Base-by-base conservation (phyloP, 2,329 filamentous ascomycete species). In the Lachnellula subtilissima region DNA sequence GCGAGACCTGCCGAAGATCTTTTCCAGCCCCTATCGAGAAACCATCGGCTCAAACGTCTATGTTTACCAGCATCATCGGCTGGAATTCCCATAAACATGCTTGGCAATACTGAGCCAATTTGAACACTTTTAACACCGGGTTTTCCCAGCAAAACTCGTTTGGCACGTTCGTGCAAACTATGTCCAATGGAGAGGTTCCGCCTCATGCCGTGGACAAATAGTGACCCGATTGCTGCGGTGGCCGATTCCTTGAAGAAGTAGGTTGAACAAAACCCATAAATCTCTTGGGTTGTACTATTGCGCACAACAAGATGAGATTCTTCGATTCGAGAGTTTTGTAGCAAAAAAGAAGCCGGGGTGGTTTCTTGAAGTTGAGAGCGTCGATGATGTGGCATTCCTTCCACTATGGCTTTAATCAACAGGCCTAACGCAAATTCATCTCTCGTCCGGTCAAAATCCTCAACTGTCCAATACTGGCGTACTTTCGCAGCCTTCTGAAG, bases 401-500 rank as follows among this genome's bases (percentile, higher is more conserved):
- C 85, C 47, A 87, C 83, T 2, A 93, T 78, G 3, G 83, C 78
- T 54, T 82, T 82, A 48, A 96, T 78, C 56, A 93, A 84, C 5
- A 97, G 76, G 0, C 85, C 88, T 48, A 80, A 75, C 2, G 80
- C 77, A 68, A 97, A 93, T 55, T 92, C 81, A 40, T 89, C 85
- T 56, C 87, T 84, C 65, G 92, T 88, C 75, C 91, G 28, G 28
- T 32, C 28, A 3, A 32, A 97, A 46, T 82, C 85, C 68, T 97
- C 93, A 0, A 97, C 92, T 1, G 97, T 83, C 93, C 93, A 97
- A 65, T 95, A 89, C 67, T 96, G 91, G 57, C 89, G 84, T n/a
- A 90, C 91, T 65, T 95, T 93, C 57, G 89, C 83, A 0, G 89
- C 81, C 71, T 94, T 96, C 67, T 91, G 89, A 69, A 87, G 95